A percentile compares a stretch with the other conserved stretches of the same genome.
Evolutionary conservation across 345 rosid genomes (phyloP).

Genomic region (Acer yangbiense): DNA sequence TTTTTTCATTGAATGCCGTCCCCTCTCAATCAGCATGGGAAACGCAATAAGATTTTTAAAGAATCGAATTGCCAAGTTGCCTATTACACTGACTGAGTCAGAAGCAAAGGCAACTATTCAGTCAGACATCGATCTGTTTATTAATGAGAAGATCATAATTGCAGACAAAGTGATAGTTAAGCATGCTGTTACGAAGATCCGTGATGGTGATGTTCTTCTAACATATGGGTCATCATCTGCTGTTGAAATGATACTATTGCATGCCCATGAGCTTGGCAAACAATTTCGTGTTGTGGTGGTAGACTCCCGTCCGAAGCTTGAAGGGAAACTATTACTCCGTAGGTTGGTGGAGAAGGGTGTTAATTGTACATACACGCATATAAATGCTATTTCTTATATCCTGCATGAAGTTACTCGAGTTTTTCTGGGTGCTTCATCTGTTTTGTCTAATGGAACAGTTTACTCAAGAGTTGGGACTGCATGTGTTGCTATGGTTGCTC

Average conservation of each 20-base stretch:
- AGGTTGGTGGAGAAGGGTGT: slow-evolving; percentile 87
- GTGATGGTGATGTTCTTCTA: slow-evolving; percentile 95
- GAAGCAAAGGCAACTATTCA: slow-evolving; percentile 77
- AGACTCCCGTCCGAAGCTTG: slow-evolving; percentile 94
- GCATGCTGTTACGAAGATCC: slow-evolving; percentile 86
- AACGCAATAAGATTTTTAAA: slow-evolving; percentile 84
- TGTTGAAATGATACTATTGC: slow-evolving; percentile 85
- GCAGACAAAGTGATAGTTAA: slow-evolving; percentile 80
- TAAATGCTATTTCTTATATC: slow-evolving; percentile 88
- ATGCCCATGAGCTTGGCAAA: slow-evolving; percentile 84
- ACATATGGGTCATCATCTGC: slow-evolving; percentile 86
- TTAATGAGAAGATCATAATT: slow-evolving; percentile 73
- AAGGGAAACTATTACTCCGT: slow-evolving; percentile 81
- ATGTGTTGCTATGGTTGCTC: slow-evolving; percentile 95
- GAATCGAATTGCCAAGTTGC: slow-evolving; percentile 71
- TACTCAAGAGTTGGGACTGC: slow-evolving; percentile 97
- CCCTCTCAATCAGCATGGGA: slow-evolving; percentile 96
- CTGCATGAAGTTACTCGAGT: slow-evolving; percentile 96
- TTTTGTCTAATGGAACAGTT: slow-evolving; percentile 94
- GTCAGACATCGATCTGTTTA: slow-evolving; percentile 78
- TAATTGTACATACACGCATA: slow-evolving; percentile 79
- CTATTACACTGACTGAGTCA: slow-evolving; percentile 61
- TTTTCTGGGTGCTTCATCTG: slow-evolving; percentile 91
- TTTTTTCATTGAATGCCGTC: slow-evolving; percentile 84
- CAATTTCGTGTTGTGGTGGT: slow-evolving; percentile 86